Evolutionary conservation across 495 filamentous ascomycete genomes (phyloP).

Genomic region (Trichoderma orchidacearum): DNA sequence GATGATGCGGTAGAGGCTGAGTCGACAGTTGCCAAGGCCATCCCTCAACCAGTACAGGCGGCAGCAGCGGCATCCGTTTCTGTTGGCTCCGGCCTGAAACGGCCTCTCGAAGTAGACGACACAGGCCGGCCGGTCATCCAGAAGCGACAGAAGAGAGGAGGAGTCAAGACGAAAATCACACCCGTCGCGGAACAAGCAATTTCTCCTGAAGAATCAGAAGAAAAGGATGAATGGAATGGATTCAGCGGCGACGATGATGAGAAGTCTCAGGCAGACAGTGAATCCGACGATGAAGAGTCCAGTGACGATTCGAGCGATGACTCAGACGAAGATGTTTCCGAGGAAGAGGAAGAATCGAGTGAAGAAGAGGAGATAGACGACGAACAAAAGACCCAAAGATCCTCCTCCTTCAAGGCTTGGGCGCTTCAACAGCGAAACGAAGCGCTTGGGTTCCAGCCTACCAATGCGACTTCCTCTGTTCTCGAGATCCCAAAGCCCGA

Average conservation of each 20-base stretch:
- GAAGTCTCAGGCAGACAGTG: conserved; percentile 11
- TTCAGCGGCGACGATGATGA: conserved; percentile 14
- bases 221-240: conserved; percentile 25
- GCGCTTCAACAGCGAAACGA: conserved; percentile 75
- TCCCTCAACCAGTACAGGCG: conserved; percentile 3
- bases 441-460: conserved; percentile 37
- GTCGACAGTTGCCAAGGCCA: not conserved
- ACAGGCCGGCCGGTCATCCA: conserved; percentile 69
- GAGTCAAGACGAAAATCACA: conserved; percentile 32
- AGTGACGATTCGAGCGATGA: conserved; percentile 8
- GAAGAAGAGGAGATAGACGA: conserved; percentile 12
- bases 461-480: conserved; percentile 11
- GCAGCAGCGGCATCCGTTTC: conserved; percentile 10
- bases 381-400: conserved; percentile 23
- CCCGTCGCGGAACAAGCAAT: conserved; percentile 10
- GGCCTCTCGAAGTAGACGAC: conserved; percentile 65
- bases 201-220: conserved; percentile 5
- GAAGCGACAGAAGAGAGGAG: conserved; percentile 45
- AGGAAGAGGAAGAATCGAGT: conserved; percentile 16
- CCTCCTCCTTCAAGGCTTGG: conserved; percentile 87
- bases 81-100: conserved; percentile 72
- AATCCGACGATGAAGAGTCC: conserved; percentile 10
- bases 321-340: conserved; percentile 15
- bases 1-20: not conserved
- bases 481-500: conserved; percentile 28